phyloP scores from a whole-genome alignment of 2,329 filamentous ascomycete species.

The Penicillium hordei region DNA sequence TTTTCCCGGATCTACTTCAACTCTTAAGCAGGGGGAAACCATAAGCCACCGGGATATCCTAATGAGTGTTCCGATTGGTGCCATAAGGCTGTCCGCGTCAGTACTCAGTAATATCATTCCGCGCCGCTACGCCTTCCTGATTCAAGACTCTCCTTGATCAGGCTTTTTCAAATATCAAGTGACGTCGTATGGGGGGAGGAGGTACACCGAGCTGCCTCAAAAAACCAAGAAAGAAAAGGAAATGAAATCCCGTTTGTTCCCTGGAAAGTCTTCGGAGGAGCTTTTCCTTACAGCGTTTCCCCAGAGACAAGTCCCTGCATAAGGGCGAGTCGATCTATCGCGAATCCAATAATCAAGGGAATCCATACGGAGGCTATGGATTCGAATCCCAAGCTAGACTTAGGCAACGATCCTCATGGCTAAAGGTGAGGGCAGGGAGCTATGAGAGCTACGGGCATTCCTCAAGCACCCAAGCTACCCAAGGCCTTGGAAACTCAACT shows the following conservation, averaged over 20 bases:
- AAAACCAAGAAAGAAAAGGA: background rate
- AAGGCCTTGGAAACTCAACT: background rate
- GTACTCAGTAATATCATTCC: constrained; percentile 9
- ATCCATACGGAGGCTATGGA: constrained; percentile 1
- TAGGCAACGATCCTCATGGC: constrained; percentile 8
- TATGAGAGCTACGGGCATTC: constrained; percentile 12
- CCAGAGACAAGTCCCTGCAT: constrained; percentile 6
- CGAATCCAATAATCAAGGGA: constrained; percentile 8
- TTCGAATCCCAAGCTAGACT: background rate
- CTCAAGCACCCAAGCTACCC: constrained; percentile 1
- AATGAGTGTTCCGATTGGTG: constrained; percentile 8
- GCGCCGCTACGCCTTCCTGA: background rate
- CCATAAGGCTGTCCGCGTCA: background rate
- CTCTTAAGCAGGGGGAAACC: background rate
- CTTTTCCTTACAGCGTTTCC: constrained; percentile 7
- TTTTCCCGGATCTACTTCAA: background rate
- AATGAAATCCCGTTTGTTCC: background rate
- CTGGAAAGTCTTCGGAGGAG: background rate
- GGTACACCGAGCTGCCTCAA: background rate
- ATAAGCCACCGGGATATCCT: background rate
- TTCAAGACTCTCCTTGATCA: background rate
- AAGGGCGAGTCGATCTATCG: constrained; percentile 5
- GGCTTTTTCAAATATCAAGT: background rate
- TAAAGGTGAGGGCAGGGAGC: constrained; percentile 9
- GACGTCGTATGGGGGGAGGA: background rate